Evolutionary conservation across 1,284 basidiomycete species (phyloP), one percentile per base, ranked within the genome.

Genomic region (Trichosporon coremiiforme): DNA sequence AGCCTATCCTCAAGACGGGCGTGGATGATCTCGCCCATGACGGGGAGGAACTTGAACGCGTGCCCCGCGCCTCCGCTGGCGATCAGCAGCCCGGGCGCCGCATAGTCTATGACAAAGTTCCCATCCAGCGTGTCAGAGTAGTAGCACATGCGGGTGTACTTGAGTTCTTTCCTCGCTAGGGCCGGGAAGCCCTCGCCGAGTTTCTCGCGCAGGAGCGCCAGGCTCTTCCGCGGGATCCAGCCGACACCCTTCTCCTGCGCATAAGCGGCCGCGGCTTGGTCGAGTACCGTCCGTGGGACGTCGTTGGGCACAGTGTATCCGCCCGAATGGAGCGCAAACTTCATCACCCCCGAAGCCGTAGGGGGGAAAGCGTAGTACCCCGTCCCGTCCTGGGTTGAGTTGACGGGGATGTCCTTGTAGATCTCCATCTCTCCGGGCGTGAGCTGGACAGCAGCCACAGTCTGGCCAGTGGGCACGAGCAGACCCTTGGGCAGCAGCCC

Each of bases 31-130:
- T 86, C 82, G 6, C 93, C 93, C 65, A 95, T 86, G 41, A 89
- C 87, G 8, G 93, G 92, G 13, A 94, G 85, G 84, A 78, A 75
- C 74, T 75, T 94, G 85, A 89, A 94, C 0, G 88, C 91, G 81
- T 94, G 92, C 0, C 92, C 92, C 74, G 89, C 91, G 6, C 90
- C 92, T 15, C 87, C 90, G 0, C 91, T 92, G 4, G 91, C 92
- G 22, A 94, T 80, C 65, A 91, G 79, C 17, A 94, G 76, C 1
- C 86, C 86, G 9, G 85, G 77, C 0, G 90, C 88, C 71, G 89
- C 86, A 60, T 82, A 85, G 41, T 91, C 90, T 72, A 94, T 91
- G 47, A 93, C 85, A 90, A 91, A 94, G 81, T 93, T 85, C 1
- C 88, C 88, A 77, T 94, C 91, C 15, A 73, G 69, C 9, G 72